A percentile compares a stretch with the other conserved stretches of the same genome.
These are phyloP conservation scores for Alternaria sp. DNA, from an alignment of 2,329 filamentous ascomycete species.

Conservation along the genomic window DNA sequence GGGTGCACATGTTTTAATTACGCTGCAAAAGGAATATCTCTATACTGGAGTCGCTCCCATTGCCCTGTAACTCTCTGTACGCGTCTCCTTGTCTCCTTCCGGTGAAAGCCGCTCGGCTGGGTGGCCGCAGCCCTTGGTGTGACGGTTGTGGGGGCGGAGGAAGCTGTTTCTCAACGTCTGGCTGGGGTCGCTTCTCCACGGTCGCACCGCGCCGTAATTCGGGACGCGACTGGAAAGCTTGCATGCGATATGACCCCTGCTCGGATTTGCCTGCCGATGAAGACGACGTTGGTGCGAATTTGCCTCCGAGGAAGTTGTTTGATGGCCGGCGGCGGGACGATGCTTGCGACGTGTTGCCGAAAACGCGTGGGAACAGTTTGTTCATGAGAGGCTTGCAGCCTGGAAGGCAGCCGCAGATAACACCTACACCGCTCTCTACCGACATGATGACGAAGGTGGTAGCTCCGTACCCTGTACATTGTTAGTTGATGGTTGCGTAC, in stretches of 20 bases:
- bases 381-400: constrained; percentile 43
- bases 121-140: constrained; percentile 2
- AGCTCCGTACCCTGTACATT: constrained; percentile 30
- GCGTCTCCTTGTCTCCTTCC: constrained; percentile 1
- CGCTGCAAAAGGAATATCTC: constrained; percentile 12
- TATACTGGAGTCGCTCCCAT: constrained; percentile 7
- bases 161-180: background rate
- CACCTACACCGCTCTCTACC: constrained; percentile 38
- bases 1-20: background rate
- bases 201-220: background rate
- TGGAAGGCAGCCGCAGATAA: constrained; percentile 42
- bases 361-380: constrained; percentile 33
- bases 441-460: constrained; percentile 35
- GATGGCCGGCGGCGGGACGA: constrained; percentile 13
- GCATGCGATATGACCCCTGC: constrained; percentile 4
- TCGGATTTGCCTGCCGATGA: background rate
- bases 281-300: background rate
- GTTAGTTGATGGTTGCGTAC: background rate
- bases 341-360: constrained; percentile 18
- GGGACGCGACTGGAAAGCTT: background rate
- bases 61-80: constrained; percentile 2
- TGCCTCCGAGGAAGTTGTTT: background rate
- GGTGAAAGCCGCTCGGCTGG: constrained; percentile 6
- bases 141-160: background rate
- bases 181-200: background rate